Evolutionary conservation across 352 stramenopile genomes (phyloP).

Genomic region (Globisporangium barbulae): DNA sequence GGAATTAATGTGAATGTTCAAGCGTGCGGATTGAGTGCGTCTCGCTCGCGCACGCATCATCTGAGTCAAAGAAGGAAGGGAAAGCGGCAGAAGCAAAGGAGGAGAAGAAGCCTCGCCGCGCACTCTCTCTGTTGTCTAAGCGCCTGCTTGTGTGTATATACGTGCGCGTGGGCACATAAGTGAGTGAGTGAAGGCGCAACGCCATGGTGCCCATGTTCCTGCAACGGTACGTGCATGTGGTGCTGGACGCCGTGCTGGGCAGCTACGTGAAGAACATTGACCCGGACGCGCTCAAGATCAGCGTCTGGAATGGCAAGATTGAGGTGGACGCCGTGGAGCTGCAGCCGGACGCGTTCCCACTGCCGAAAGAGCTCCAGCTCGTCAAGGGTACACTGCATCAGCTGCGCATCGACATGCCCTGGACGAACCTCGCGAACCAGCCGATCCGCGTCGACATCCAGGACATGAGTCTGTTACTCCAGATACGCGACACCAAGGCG

Average conservation of each 20-base stretch:
- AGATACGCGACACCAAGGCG: conserved; percentile 35
- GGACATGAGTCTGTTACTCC: conserved; percentile 69
- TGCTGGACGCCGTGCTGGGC: conserved; percentile 79
- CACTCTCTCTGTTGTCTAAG: neutral
- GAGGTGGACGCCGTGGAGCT: conserved; percentile 80
- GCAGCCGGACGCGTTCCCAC: conserved; percentile 61
- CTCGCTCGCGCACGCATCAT: neutral
- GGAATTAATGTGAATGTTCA: neutral
- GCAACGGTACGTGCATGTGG: conserved; percentile 81
- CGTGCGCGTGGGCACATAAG: neutral
- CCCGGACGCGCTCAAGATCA: conserved; percentile 79
- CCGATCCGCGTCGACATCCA: conserved; percentile 77
- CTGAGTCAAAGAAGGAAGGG: neutral
- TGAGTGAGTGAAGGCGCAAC: neutral
- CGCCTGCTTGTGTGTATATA: neutral
- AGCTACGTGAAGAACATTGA: conserved; percentile 88
- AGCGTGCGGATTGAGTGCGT: neutral
- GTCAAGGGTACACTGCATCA: conserved; percentile 77
- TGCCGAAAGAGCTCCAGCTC: conserved; percentile 63
- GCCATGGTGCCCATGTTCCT: conserved; percentile 55
- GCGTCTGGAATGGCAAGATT: conserved; percentile 84
- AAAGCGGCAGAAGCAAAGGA: neutral
- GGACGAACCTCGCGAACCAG: conserved; percentile 67
- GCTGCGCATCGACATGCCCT: conserved; percentile 72
- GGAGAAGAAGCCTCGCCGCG: neutral